Conservation (phyloP, 495 filamentous ascomycete genomes). For the Lasiosphaeris hirsuta region DNA sequence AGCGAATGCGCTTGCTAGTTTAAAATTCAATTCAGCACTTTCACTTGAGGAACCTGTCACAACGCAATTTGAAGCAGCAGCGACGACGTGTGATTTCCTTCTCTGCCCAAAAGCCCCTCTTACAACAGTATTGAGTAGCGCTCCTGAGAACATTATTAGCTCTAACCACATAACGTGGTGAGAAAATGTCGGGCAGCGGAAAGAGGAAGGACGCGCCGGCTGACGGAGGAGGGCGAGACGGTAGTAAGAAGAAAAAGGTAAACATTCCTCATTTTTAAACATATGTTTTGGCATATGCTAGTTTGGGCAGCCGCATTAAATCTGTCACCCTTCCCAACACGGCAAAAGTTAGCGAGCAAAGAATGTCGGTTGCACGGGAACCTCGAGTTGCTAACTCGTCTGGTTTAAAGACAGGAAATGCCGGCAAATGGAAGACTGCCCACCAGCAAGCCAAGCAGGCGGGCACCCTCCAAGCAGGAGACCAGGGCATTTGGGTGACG, state of each 20-base stretch:
- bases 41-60: too few relatives aligned
- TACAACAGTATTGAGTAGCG: too few relatives aligned
- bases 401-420: slow-evolving; percentile 40
- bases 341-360: too few relatives aligned
- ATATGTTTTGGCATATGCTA: background rate
- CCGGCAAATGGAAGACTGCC: slow-evolving; percentile 55
- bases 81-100: too few relatives aligned
- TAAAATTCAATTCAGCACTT: too few relatives aligned
- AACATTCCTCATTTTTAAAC: background rate
- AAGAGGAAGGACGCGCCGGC: slow-evolving; percentile 30
- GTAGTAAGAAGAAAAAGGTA: slow-evolving; percentile 35
- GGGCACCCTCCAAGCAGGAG: slow-evolving; percentile 63
- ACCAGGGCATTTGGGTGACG: slow-evolving; percentile 84
- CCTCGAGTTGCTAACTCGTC: too few relatives aligned
- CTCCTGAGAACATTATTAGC: background rate
- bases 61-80: too few relatives aligned
- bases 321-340: background rate
- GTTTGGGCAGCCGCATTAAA: background rate
- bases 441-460: slow-evolving; percentile 45
- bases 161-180: too few relatives aligned
- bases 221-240: slow-evolving; percentile 12
- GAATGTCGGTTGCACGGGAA: too few relatives aligned
- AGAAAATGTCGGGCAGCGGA: slow-evolving; percentile 18
- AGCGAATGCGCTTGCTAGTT: too few relatives aligned
- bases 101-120: too few relatives aligned